Evolutionary conservation across 78 protist genomes (phyloP), one percentile per base, ranked within the genome.

Genomic region (Reticulomyxa filosa): DNA sequence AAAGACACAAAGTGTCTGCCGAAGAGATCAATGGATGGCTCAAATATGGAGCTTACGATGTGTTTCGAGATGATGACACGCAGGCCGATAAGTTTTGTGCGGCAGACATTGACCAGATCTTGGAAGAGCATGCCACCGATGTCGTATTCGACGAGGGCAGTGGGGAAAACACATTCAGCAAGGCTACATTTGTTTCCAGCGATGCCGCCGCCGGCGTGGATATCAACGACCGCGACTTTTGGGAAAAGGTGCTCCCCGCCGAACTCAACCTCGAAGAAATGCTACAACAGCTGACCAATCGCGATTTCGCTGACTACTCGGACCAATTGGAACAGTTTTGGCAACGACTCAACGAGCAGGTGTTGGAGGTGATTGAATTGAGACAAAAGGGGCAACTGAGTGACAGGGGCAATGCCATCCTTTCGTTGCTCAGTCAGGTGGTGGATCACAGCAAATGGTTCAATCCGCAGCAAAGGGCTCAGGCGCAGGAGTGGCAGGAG

Each of bases 31-130:
- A 72, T 42, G 46, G 17, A 56, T 30, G 63, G 65, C 63, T 72
- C 42, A 46, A 30, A 23, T 34, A 52, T 6, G 76, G 76, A 23
- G 76, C 76, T 22, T 36, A 72, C 2, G 3, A 5, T 25, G 10
- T 70, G 23, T 1, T 72, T 20, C 1, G 23, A 20, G 75, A 34
- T 1, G 71, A 64, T 7, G 39, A 20, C 3, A 22, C 17, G 27
- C 48, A 62, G 25, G 33, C 23, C 20, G 67, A 17, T 3, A 23
- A 8, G 13, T 66, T 66, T 17, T 27, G 1, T 23, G 36, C 61
- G 27, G 46, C 75, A 23, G 57, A 69, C 71, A 72, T 72, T 39
- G 77, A 72, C 35, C 46, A 53, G 22, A 72, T 72, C 48, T 72
- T 72, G 38, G 13, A 27, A 32, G 0, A 20, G 34, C 10, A 8